Conservation (phyloP, 2,329 filamentous ascomycete genomes). For the Colletotrichum phormii region DNA sequence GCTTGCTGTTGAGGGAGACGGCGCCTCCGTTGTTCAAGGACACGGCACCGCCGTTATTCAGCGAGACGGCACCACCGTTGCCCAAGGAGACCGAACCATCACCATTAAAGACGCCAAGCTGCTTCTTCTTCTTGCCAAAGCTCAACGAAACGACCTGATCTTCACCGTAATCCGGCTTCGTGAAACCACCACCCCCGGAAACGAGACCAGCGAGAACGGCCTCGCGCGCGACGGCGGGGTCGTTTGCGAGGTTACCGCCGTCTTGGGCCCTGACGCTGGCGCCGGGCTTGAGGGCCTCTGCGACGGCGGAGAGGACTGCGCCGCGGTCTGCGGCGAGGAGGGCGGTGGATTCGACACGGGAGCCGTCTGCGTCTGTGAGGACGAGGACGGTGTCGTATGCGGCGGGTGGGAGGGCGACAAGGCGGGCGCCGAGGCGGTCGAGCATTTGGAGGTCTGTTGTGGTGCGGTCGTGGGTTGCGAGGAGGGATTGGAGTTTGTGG, state of each 20-base stretch:
- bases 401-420: conserved; percentile 79
- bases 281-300: conserved; percentile 67
- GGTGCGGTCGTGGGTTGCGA: conserved; percentile 78
- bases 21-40: conserved; percentile 22
- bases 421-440: conserved; percentile 85
- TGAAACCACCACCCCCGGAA: conserved; percentile 70
- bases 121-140: conserved; percentile 51
- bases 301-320: conserved; percentile 75
- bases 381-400: conserved; percentile 90
- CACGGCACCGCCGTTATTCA: not conserved
- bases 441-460: conserved; percentile 96
- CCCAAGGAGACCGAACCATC: conserved; percentile 15
- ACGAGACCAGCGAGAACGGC: conserved; percentile 86
- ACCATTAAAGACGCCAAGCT: conserved; percentile 19
- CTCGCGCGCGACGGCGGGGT: conserved; percentile 72
- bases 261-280: conserved; percentile 78
- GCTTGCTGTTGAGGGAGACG: conserved; percentile 48
- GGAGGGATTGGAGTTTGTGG: conserved; percentile 77
- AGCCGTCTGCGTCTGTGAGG: conserved; percentile 80
- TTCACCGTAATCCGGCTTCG: conserved; percentile 74
- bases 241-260: conserved; percentile 63
- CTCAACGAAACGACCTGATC: conserved; percentile 67
- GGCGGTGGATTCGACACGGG: conserved; percentile 69
- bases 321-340: conserved; percentile 71
- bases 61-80: not conserved